Base-by-base conservation (phyloP, 2,329 filamentous ascomycete species). In the Fusarium subglutinans region DNA sequence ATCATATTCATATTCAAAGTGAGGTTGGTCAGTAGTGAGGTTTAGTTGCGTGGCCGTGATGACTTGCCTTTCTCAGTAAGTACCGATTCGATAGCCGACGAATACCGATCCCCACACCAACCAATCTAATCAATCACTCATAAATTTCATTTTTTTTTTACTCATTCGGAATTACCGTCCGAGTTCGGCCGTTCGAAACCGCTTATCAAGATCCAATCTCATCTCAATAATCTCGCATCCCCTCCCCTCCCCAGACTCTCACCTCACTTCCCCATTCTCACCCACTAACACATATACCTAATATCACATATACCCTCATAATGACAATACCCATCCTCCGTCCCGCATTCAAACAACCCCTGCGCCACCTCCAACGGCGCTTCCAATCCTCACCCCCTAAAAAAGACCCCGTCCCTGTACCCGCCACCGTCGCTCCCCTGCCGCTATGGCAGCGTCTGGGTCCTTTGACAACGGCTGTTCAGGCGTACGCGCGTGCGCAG, bases 401-500 rank as follows among this genome's bases (percentile, higher is more conserved):
- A 20, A 76, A 75, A 58, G 72, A 76, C 40, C 48, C 77, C 1
- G 67, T 74, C 30, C 72, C 76, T 22, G 69, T 69, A 5, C 56
- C 75, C 5, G 69, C 58, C 51, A 76, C 66, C 8, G 70, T 78
- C 37, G 74, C 74, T 18, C 75, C 77, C 26, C 41, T 84, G 24
- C 83, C 87, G 6, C 73, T 90, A 45, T 91, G 89, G 89, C 86
- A 88, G 77, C 84, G 89, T 1, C 83, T 91, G 5, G 89, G 89
- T 0, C 89, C 89, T 6, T 66, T 91, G 62, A 90, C 89, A 6
- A 83, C 83, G 40, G 83, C 84, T 0, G 87, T 86, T 26, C 82
- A 87, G 72, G 87, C 87, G 0, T 98, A 96, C 80, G 91, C 89
- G 22, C 88, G 91, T 28, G 89, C 91, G 53, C 94, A 98, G 83